These are phyloP conservation scores for Metarhizium humberi DNA, from an alignment of 2,329 filamentous ascomycete genomes.

Conservation along the genomic window DNA sequence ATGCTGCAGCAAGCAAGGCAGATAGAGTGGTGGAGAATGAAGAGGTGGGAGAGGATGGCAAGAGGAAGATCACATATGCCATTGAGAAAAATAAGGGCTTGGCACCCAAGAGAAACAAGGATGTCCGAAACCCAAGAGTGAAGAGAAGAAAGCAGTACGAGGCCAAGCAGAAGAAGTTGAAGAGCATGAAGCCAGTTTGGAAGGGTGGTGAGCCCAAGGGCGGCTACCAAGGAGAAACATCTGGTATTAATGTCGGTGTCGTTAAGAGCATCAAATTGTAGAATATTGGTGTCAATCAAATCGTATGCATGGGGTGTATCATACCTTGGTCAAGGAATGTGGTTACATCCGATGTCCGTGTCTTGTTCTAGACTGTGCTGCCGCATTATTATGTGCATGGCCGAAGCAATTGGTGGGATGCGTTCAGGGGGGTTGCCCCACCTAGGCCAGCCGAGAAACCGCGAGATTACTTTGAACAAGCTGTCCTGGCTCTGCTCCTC, in stretches of 20 bases:
- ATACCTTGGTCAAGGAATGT: not conserved
- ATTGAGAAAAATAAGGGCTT: slow-evolving; percentile 98
- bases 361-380: too few relatives aligned
- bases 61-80: slow-evolving; percentile 83
- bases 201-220: slow-evolving; percentile 76
- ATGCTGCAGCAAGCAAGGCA: slow-evolving; percentile 52
- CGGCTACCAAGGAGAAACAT: slow-evolving; percentile 84
- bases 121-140: slow-evolving; percentile 85
- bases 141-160: slow-evolving; percentile 98
- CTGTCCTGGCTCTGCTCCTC: not conserved
- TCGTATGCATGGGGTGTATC: not conserved
- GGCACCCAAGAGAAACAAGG: slow-evolving; percentile 83
- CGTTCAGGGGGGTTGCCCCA: slow-evolving; percentile 1
- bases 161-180: slow-evolving; percentile 94
- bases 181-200: slow-evolving; percentile 76
- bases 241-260: slow-evolving; percentile 89
- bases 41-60: slow-evolving; percentile 70
- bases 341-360: not conserved
- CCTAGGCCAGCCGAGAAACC: not conserved
- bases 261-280: slow-evolving; percentile 91
- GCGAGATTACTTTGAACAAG: not conserved
- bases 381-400: not conserved
- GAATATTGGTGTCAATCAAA: not conserved
- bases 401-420: too few relatives aligned
- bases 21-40: slow-evolving; percentile 57